Conservation (phyloP, 495 filamentous ascomycete genomes). For the Rhypophila decipiens region DNA sequence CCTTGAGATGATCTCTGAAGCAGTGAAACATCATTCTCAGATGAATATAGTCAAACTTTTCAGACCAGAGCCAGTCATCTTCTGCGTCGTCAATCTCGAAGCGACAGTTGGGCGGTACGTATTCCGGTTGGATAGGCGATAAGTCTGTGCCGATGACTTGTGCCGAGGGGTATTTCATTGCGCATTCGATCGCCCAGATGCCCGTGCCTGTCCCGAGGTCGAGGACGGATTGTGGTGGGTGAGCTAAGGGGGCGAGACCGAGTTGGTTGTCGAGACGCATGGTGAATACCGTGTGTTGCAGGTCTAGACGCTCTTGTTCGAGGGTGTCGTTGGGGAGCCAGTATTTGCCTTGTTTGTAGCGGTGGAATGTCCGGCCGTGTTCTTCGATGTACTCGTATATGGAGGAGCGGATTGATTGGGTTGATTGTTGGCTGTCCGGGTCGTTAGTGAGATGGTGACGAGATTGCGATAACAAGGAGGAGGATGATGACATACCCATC, state of each 20-base stretch:
- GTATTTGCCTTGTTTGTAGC: conserved; percentile 14
- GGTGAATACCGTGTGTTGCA: conserved; percentile 35
- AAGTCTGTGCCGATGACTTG: conserved; percentile 16
- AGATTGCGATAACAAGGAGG: neutral
- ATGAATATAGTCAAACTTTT: conserved; percentile 47
- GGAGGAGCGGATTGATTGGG: neutral
- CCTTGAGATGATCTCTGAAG: conserved; percentile 34
- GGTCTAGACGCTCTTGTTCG: conserved; percentile 30
- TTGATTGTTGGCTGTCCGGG: neutral
- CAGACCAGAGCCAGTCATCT: conserved; percentile 40
- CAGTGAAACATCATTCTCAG: conserved; percentile 39
- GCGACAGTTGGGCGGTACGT: conserved; percentile 39
- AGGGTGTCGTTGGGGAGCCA: conserved; percentile 20
- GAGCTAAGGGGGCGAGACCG: conserved; percentile 44
- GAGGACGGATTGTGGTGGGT: conserved; percentile 41
- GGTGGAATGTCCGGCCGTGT: conserved; percentile 43
- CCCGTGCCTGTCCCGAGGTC: conserved; percentile 38
- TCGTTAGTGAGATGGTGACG: neutral
- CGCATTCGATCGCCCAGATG: conserved; percentile 48
- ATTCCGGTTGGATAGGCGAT: conserved; percentile 13
- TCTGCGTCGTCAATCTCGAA: conserved; percentile 49
- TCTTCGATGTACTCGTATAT: conserved; percentile 5
- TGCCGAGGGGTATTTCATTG: conserved; percentile 45
- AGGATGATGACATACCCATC: neutral
- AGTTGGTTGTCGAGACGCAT: neutral